Conservation (phyloP, 139 green algal genomes). For the Auxenochlorella protothecoides region DNA sequence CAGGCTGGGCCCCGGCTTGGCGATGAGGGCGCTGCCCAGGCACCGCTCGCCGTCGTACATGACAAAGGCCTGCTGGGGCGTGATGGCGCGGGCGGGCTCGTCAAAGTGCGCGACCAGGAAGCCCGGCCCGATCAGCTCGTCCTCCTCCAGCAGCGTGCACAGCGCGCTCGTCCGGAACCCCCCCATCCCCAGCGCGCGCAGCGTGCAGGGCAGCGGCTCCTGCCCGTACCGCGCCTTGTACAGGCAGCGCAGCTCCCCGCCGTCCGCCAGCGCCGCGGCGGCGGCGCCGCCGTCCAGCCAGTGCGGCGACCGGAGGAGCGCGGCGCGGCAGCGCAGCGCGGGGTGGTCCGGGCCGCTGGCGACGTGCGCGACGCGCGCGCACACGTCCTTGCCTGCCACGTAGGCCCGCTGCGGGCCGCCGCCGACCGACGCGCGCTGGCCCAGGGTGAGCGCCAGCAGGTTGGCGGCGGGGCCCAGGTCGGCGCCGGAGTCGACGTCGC, state of each 20-base stretch:
- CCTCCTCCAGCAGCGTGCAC: no score
- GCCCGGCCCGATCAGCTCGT: not conserved
- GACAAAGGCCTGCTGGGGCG: constrained; percentile 62
- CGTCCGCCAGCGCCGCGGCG: not conserved
- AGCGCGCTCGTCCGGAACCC: not conserved
- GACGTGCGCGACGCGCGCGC: constrained; percentile 30
- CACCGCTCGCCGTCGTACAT: constrained; percentile 62
- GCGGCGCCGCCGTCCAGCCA: constrained; percentile 45
- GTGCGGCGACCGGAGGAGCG: constrained; percentile 25
- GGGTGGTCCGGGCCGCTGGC: constrained; percentile 44
- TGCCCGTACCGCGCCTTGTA: constrained; percentile 53
- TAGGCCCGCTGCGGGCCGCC: constrained; percentile 39
- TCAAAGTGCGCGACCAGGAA: constrained; percentile 36
- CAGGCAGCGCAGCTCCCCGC: constrained; percentile 12
- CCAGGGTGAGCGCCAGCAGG: constrained; percentile 52
- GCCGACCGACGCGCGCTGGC: constrained; percentile 58
- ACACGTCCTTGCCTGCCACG: constrained; percentile 62
- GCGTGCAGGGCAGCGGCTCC: constrained; percentile 14
- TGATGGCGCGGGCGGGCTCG: constrained; percentile 36
- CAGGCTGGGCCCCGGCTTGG: constrained; percentile 25
- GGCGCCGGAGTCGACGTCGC: constrained; percentile 34
- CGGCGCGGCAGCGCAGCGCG: constrained; percentile 37
- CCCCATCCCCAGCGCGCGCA: not conserved
- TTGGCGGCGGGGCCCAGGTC: constrained; percentile 42
- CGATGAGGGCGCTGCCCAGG: constrained; percentile 45